Evolutionary conservation across 768 basidiomycete genomes (phyloP).

Genomic region (Lactifluus hygrophoroides): DNA sequence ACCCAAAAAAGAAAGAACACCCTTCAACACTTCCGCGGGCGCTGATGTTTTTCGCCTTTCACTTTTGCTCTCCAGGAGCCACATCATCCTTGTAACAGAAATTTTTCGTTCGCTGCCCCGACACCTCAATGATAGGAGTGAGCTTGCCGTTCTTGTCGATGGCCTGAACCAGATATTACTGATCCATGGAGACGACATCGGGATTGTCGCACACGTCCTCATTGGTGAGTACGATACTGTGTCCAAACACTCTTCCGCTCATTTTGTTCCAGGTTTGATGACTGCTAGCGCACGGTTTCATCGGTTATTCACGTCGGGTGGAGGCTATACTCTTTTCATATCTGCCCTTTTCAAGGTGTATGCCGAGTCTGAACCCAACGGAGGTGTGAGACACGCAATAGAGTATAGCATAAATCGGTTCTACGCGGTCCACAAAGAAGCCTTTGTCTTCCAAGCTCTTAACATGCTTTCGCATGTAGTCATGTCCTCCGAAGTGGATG

Average conservation of each 20-base stretch:
- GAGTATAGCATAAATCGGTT: conserved; percentile 67
- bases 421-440: conserved; percentile 62
- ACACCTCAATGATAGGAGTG: conserved; percentile 59
- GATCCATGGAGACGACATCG: conserved; percentile 61
- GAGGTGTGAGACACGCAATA: conserved; percentile 54
- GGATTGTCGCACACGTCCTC: conserved; percentile 66
- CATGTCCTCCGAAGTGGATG: conserved; percentile 40
- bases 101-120: conserved; percentile 65
- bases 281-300: conserved; percentile 68
- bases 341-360: conserved; percentile 64
- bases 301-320: conserved; percentile 63
- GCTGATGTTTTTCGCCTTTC: conserved; percentile 38
- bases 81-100: conserved; percentile 59
- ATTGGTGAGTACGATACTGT: conserved; percentile 43
- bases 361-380: conserved; percentile 46
- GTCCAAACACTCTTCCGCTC: neutral
- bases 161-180: conserved; percentile 64
- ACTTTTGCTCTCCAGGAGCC: conserved; percentile 54
- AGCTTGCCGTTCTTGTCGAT: conserved; percentile 58
- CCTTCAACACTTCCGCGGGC: conserved; percentile 17
- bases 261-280: conserved; percentile 47
- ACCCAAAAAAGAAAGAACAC: conserved; percentile 5
- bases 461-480: conserved; percentile 52
- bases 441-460: conserved; percentile 67
- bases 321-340: conserved; percentile 70